phyloP scores from a whole-genome alignment of 2,329 filamentous ascomycete species.

The Ophiostoma perfectum region DNA sequence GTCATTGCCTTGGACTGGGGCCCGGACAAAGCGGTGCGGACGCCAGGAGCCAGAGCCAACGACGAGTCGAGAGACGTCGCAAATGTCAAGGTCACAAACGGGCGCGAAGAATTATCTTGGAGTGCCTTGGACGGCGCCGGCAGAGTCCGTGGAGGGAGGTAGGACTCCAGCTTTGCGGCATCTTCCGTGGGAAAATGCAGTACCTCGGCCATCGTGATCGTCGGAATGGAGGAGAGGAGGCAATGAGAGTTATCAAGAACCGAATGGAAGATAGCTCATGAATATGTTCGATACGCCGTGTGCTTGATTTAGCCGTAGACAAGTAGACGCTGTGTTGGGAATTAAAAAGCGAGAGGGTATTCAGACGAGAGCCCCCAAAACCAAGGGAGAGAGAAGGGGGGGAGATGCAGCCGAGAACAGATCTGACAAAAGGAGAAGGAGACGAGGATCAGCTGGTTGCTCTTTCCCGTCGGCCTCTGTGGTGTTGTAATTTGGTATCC shows the following conservation, averaged over 20 bases:
- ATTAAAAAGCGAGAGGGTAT: background rate
- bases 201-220: slow-evolving; percentile 24
- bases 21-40: slow-evolving; percentile 79
- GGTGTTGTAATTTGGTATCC: background rate
- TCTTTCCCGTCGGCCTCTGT: background rate
- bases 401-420: background rate
- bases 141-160: slow-evolving; percentile 25
- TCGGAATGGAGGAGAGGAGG: background rate
- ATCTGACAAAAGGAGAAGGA: background rate
- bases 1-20: slow-evolving; percentile 85
- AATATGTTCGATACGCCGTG: too few relatives aligned
- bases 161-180: slow-evolving; percentile 27
- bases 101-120: slow-evolving; percentile 27
- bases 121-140: background rate
- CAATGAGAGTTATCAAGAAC: too few relatives aligned
- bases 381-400: background rate
- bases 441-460: background rate
- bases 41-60: slow-evolving; percentile 68
- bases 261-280: too few relatives aligned
- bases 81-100: slow-evolving; percentile 76
- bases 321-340: background rate
- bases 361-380: background rate
- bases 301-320: too few relatives aligned
- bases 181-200: slow-evolving; percentile 27
- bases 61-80: slow-evolving; percentile 83